These are phyloP conservation scores for Xylariaceae sp. DNA, from an alignment of 2,329 filamentous ascomycete genomes.

Conservation along the genomic window DNA sequence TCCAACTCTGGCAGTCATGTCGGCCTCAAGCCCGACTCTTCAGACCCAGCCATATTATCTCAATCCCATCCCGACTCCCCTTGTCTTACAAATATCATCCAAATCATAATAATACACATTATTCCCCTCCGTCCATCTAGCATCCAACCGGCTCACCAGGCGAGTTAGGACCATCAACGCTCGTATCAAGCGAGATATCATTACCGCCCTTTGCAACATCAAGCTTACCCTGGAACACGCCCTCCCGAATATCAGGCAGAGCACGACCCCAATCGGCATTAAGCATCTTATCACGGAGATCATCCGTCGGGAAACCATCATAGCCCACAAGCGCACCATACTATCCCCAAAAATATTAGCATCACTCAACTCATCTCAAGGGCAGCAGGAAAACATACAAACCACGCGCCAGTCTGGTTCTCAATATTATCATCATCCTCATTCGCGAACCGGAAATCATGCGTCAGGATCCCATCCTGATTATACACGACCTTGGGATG, in stretches of 20 bases:
- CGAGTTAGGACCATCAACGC: constrained; percentile 9
- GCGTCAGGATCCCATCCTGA: constrained; percentile 29
- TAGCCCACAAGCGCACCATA: constrained; percentile 11
- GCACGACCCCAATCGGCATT: constrained; percentile 13
- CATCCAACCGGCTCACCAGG: constrained; percentile 16
- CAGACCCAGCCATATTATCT: too few species aligned
- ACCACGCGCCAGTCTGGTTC: constrained; percentile 28
- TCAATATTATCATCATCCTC: constrained; percentile 28
- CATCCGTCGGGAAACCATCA: constrained; percentile 10
- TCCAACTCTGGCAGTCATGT: too few species aligned
- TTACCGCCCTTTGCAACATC: constrained; percentile 12
- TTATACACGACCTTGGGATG: constrained; percentile 32
- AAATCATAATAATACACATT: not conserved
- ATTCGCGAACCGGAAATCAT: constrained; percentile 30
- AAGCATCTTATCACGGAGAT: constrained; percentile 12
- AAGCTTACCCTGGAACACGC: constrained; percentile 7
- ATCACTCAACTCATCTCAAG: not conserved
- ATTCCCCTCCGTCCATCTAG: not conserved
- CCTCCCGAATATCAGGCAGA: constrained; percentile 11
- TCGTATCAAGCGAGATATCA: constrained; percentile 11
- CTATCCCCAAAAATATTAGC: not conserved
- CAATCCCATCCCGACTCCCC: not conserved
- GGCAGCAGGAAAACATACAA: constrained; percentile 7
- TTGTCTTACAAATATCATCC: not conserved
- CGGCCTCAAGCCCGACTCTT: too few species aligned